Evolutionary conservation across 805 yeast genomes (phyloP).

Genomic region (Teunomyces panamensis): DNA sequence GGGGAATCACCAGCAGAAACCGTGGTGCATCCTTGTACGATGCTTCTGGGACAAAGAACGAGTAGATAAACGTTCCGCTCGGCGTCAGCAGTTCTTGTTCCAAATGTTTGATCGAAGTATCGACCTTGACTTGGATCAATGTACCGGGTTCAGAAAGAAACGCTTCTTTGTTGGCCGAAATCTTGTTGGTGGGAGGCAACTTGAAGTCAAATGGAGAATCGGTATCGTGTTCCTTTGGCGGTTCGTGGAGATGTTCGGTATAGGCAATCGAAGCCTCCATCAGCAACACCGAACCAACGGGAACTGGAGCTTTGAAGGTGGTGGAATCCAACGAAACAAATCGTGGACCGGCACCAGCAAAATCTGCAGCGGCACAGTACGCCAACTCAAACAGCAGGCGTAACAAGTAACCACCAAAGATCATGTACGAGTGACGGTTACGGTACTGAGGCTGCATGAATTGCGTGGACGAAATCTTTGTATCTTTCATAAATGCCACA

Average conservation of each 20-base stretch:
- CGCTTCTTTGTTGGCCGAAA: slow-evolving; percentile 51
- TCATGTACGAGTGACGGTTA: slow-evolving; percentile 90
- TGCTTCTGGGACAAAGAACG: slow-evolving; percentile 78
- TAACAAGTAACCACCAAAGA: slow-evolving; percentile 91
- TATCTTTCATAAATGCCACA: slow-evolving; percentile 65
- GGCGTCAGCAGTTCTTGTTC: slow-evolving; percentile 60
- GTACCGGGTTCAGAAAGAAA: slow-evolving; percentile 79
- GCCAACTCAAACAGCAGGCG: slow-evolving; percentile 93
- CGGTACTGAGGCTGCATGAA: slow-evolving; percentile 97
- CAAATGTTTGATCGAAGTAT: slow-evolving; percentile 70
- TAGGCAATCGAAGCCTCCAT: slow-evolving; percentile 82
- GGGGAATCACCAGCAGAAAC: slow-evolving; percentile 78
- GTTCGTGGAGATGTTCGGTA: slow-evolving; percentile 70
- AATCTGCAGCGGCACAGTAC: slow-evolving; percentile 88
- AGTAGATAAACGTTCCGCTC: slow-evolving; percentile 85
- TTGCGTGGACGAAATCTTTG: slow-evolving; percentile 68
- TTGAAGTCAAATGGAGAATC: slow-evolving; percentile 49
- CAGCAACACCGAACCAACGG: slow-evolving; percentile 86
- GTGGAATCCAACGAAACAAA: slow-evolving; percentile 89
- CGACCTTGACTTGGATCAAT: slow-evolving; percentile 84
- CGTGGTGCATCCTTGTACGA: slow-evolving; percentile 47
- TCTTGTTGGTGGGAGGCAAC: slow-evolving; percentile 54
- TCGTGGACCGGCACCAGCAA: slow-evolving; percentile 80
- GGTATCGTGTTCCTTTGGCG: slow-evolving; percentile 17
- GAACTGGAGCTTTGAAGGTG: slow-evolving; percentile 91